Conservation (phyloP, 306 rosid genomes). For the Elaeagnus macrophylla region DNA sequence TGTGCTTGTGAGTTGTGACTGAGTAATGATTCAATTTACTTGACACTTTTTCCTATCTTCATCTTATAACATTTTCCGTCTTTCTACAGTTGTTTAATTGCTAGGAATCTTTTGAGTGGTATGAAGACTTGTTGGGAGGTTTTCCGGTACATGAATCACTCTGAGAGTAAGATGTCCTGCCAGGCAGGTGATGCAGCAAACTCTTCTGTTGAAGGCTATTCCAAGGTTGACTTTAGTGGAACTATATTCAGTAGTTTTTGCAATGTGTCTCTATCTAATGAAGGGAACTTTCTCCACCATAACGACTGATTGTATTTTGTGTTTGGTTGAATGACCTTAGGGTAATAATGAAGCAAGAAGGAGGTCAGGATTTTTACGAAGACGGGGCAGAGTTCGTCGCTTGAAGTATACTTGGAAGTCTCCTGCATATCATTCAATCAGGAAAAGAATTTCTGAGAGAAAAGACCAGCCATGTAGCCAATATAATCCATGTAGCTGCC, state of each 20-base stretch:
- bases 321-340: slow-evolving; percentile 39
- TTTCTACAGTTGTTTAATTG: slow-evolving; percentile 74
- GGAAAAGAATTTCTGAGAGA: slow-evolving; percentile 92
- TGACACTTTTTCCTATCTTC: slow-evolving; percentile 7
- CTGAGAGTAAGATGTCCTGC: slow-evolving; percentile 66
- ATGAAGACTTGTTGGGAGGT: slow-evolving; percentile 92
- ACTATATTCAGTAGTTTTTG: slow-evolving; percentile 16
- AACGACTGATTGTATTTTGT: slow-evolving; percentile 16
- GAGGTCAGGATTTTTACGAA: slow-evolving; percentile 83
- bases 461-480: slow-evolving; percentile 97
- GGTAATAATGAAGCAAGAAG: slow-evolving; percentile 86
- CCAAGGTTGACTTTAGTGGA: slow-evolving; percentile 59
- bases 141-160: slow-evolving; percentile 76
- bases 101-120: slow-evolving; percentile 85
- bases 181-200: slow-evolving; percentile 73
- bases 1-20: background rate
- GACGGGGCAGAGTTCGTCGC: slow-evolving; percentile 97
- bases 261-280: slow-evolving; percentile 15
- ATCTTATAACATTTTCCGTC: slow-evolving; percentile 19
- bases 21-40: background rate
- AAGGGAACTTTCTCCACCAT: slow-evolving; percentile 11
- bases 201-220: slow-evolving; percentile 74
- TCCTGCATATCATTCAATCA: slow-evolving; percentile 88
- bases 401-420: slow-evolving; percentile 96
- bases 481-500: slow-evolving; percentile 95